These are phyloP conservation scores for Nicotiana noctiflora DNA, from an alignment of 257 asterid species.

Conservation along the genomic window DNA sequence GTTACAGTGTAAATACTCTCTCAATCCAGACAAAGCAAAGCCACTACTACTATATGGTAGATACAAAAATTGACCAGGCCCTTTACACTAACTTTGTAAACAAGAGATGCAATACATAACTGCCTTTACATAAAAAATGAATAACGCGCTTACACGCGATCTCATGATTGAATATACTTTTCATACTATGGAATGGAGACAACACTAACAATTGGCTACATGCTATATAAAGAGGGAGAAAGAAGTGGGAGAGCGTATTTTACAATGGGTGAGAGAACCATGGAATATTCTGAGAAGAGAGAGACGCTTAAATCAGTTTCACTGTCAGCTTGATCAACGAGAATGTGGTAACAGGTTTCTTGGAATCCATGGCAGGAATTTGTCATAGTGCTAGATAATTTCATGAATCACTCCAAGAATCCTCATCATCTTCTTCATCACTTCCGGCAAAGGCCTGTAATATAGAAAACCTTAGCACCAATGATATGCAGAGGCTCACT, in stretches of 20 bases:
- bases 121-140: slow-evolving; percentile 9
- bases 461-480: slow-evolving; percentile 8
- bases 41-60: neutral
- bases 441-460: slow-evolving; percentile 84
- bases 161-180: slow-evolving; percentile 4
- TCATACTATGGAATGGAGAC: slow-evolving; percentile 3
- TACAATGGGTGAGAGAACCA: neutral
- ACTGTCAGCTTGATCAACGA: neutral
- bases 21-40: neutral
- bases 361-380: slow-evolving; percentile 1
- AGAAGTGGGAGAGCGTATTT: neutral
- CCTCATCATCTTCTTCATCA: slow-evolving; percentile 75
- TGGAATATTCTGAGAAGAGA: neutral
- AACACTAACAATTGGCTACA: neutral
- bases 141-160: slow-evolving; percentile 3
- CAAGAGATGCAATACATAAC: neutral
- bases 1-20: neutral
- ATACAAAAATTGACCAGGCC: neutral
- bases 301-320: neutral
- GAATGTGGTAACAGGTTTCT: neutral
- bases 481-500: neutral
- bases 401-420: slow-evolving; percentile 81
- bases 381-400: neutral
- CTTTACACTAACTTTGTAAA: slow-evolving; percentile 4
- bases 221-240: neutral